Percentiles rank a stretch among this genome's conserved stretches.
These are phyloP conservation scores for Euphorbia peplus DNA, from an alignment of 345 rosid genomes.

Conservation along the genomic window DNA sequence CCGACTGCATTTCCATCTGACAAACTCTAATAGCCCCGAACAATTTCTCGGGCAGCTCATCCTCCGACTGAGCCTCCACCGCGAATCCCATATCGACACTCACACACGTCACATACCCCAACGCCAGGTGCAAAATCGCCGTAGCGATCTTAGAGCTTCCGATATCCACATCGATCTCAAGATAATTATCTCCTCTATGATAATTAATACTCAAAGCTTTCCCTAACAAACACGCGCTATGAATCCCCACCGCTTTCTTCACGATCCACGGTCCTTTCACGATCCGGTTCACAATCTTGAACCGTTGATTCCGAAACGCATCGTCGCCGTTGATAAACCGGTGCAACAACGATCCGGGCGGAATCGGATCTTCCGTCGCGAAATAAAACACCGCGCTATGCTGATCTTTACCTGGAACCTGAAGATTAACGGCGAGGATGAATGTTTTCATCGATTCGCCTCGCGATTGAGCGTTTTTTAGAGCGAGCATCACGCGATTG, in stretches of 20 bases:
- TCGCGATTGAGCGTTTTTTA: slow-evolving; percentile 48
- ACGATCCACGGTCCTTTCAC: slow-evolving; percentile 95
- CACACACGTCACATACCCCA: slow-evolving; percentile 75
- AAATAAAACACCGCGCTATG: slow-evolving; percentile 86
- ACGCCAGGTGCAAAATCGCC: slow-evolving; percentile 67
- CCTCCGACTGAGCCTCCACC: slow-evolving; percentile 74
- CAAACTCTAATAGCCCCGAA: slow-evolving; percentile 84
- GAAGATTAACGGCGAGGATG: slow-evolving; percentile 79
- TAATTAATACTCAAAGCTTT: slow-evolving; percentile 77
- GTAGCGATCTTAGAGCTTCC: slow-evolving; percentile 70
- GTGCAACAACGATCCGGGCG: slow-evolving; percentile 56
- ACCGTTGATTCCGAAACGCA: slow-evolving; percentile 71
- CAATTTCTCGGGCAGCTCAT: slow-evolving; percentile 78
- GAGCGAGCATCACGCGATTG: slow-evolving; percentile 70
- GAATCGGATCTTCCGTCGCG: slow-evolving; percentile 70
- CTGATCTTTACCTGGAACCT: slow-evolving; percentile 81
- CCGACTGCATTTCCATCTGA: slow-evolving; percentile 88
- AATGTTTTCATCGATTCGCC: slow-evolving; percentile 66
- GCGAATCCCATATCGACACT: slow-evolving; percentile 86
- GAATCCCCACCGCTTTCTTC: slow-evolving; percentile 67
- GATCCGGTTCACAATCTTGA: slow-evolving; percentile 85
- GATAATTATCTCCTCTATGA: slow-evolving; percentile 69
- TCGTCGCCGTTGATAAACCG: slow-evolving; percentile 76
- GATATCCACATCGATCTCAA: slow-evolving; percentile 85
- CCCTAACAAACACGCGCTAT: slow-evolving; percentile 83